Conservation (phyloP, 202 grass and related monocot genomes). For the Panicum hallii region DNA sequence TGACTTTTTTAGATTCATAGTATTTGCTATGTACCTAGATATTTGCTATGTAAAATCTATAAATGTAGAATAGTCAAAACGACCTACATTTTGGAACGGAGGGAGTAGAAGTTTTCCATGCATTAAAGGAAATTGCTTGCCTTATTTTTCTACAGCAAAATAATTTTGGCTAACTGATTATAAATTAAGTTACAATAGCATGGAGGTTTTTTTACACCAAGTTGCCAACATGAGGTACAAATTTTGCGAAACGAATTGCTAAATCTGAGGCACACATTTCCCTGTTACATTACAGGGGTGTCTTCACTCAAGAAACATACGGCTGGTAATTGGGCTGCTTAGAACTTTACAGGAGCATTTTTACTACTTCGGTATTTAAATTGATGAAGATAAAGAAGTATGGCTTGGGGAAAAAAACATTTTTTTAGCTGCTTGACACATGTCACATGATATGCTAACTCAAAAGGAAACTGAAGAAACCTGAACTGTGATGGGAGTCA, state of each 20-base stretch:
- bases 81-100: no score
- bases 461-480: neutral
- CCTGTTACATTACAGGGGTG: neutral
- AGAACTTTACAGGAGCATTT: neutral
- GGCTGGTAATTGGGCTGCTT: neutral
- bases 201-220: neutral
- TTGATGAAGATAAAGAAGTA: neutral
- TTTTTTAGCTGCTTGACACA: slow-evolving; percentile 19
- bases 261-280: neutral
- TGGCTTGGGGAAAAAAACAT: neutral
- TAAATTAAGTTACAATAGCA: neutral
- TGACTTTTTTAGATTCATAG: no score
- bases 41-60: no score
- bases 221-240: neutral
- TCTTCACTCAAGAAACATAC: neutral
- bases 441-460: slow-evolving; percentile 19
- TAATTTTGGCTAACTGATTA: neutral
- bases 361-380: slow-evolving; percentile 1
- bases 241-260: neutral
- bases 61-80: no score
- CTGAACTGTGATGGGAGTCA: neutral
- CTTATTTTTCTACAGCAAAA: neutral
- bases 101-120: neutral
- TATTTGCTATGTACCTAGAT: no score
- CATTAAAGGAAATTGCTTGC: neutral